These are phyloP conservation scores for Acanthamoeba healyi DNA, from an alignment of 208 protist species.

Conservation along the genomic window DNA sequence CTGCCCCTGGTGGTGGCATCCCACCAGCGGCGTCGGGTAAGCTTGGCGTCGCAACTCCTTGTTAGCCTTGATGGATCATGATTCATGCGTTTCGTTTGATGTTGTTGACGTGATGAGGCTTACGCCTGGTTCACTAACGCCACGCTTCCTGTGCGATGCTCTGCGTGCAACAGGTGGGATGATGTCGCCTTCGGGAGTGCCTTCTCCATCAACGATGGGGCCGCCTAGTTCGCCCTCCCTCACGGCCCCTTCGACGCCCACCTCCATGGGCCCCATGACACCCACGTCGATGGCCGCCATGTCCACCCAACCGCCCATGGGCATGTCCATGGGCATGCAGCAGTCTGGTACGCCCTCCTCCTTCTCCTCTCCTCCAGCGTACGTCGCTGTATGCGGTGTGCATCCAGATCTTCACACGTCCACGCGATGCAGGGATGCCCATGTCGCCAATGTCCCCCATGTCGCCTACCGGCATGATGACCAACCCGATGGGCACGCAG, in stretches of 20 bases:
- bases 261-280: constrained; percentile 19
- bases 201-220: constrained; percentile 26
- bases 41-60: not conserved
- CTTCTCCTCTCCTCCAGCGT: not conserved
- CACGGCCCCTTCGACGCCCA: constrained; percentile 43
- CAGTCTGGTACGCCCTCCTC: not conserved
- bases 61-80: not conserved
- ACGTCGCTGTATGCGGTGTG: too few species aligned
- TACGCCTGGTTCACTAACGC: too few species aligned
- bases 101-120: too few species aligned
- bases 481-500: constrained; percentile 22
- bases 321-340: constrained; percentile 56
- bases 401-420: not conserved
- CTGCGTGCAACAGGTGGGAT: not conserved
- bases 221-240: constrained; percentile 44
- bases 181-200: constrained; percentile 19
- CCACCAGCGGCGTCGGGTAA: not conserved
- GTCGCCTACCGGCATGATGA: constrained; percentile 41
- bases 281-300: constrained; percentile 3
- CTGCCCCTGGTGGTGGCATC: not conserved
- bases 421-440: not conserved
- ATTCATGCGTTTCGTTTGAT: too few species aligned
- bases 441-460: constrained; percentile 43
- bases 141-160: not conserved
- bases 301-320: constrained; percentile 53